phyloP scores from a whole-genome alignment of 305 asterid genomes.

The Fraxinus platypoda region DNA sequence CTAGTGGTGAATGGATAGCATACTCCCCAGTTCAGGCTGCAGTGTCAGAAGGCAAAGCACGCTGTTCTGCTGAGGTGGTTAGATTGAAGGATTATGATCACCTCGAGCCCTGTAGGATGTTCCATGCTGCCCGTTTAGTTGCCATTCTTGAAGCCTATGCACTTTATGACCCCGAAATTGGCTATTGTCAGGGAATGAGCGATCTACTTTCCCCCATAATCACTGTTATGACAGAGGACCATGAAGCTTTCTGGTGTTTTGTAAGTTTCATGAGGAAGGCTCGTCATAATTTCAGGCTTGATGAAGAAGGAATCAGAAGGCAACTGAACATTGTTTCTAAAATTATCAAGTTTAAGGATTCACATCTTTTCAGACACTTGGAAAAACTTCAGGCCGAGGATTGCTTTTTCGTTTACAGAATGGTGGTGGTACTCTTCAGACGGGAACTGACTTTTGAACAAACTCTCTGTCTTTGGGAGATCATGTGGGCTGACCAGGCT shows the following conservation, averaged over 20 bases:
- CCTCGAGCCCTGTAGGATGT: constrained; percentile 57
- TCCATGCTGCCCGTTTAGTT: constrained; percentile 77
- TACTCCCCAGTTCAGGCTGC: constrained; percentile 49
- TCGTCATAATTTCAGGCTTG: constrained; percentile 79
- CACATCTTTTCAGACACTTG: constrained; percentile 76
- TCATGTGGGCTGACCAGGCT: constrained; percentile 95
- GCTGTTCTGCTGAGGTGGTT: constrained; percentile 58
- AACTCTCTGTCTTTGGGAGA: constrained; percentile 84
- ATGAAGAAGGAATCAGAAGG: constrained; percentile 77
- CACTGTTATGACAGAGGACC: constrained; percentile 68
- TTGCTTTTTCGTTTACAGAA: constrained; percentile 82
- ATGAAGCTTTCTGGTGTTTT: constrained; percentile 88
- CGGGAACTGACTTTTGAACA: constrained; percentile 76
- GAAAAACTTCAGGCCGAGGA: constrained; percentile 84
- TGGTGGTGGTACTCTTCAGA: constrained; percentile 85
- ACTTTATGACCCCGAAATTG: constrained; percentile 70
- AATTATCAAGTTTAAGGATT: constrained; percentile 70
- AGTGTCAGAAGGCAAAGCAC: constrained; percentile 55
- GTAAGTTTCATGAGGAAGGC: constrained; percentile 90
- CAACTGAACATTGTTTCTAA: constrained; percentile 70
- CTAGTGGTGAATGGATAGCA: constrained; percentile 59
- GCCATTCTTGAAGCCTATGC: constrained; percentile 87
- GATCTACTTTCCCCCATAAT: constrained; percentile 78
- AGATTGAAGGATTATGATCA: constrained; percentile 75
- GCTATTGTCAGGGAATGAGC: constrained; percentile 94